Evolutionary conservation across 139 green algal species (phyloP), one percentile per base, ranked within the genome.

Genomic region (Chlorella sp.): DNA sequence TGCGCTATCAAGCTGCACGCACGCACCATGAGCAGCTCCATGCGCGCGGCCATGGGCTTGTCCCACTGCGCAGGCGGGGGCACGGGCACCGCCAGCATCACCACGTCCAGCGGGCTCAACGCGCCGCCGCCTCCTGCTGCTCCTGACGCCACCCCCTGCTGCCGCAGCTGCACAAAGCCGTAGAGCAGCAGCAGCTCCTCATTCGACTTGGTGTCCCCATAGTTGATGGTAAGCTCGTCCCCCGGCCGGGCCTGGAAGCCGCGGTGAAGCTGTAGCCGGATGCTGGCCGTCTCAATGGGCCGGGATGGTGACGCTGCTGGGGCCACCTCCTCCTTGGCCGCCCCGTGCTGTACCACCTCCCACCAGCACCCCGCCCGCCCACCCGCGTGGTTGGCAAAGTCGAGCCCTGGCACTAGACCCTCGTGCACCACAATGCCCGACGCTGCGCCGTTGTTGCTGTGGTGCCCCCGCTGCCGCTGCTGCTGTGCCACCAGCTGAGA

Each of bases 101-200:
- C 49, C 1, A 34, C 42, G 49, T 72, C 70, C 35, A 60, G 65
- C 26, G 35, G 24, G 65, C 65, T 30, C 24, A 20, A 14, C 24
- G 27, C 50, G 24, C 1, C 17, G 29, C 27, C 29, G 17, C 68
- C 30, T 2, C n/a, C n/a, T 59, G 64, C 32, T 30, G 5, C 69
- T 5, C 20, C n/a, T 27, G n/a, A 3, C 42, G 14, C 29, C 23
- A 70, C 51, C 67, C 51, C 14, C 2, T 76, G 73, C 35, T 85
- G 81, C 69, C 93, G 60, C 3, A 88, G 89, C 55, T 81, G 4
- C 1, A 85, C 79, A 77, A 96, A 95, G 23, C 92, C 92, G 73
- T 97, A 91, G 31, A 88, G 74, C 62, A 94, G 86, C 31, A 97
- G 79, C 72, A 97, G 76, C 82, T 95, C 87, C 74, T 97, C 92